A percentile compares a stretch with the other conserved stretches of the same genome.
Evolutionary conservation across 1,284 basidiomycete genomes (phyloP).

Genomic region (Volvariella surrecta): DNA sequence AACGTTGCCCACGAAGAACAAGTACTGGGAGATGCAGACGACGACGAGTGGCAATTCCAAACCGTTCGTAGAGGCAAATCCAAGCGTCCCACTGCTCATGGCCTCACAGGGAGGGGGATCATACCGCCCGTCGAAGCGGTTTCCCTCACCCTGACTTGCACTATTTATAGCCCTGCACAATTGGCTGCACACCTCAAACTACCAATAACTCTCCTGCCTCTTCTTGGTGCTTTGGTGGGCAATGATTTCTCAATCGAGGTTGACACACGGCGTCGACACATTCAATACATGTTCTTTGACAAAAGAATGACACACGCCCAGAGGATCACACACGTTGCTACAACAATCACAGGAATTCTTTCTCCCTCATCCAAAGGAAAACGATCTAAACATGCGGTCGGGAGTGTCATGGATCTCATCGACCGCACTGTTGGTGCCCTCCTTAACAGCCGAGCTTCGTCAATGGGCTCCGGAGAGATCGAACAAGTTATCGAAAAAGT

Average conservation of each 20-base stretch:
- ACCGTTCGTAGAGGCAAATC: conserved; percentile 39
- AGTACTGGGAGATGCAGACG: conserved; percentile 21
- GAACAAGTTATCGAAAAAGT: conserved; percentile 58
- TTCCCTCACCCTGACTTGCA: conserved; percentile 42
- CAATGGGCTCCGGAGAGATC: conserved; percentile 50
- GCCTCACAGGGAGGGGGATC: conserved; percentile 33
- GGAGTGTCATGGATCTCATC: conserved; percentile 69
- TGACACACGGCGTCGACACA: conserved; percentile 32
- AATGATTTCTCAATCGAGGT: conserved; percentile 70
- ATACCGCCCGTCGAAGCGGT: conserved; percentile 43
- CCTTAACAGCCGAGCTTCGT: conserved; percentile 37
- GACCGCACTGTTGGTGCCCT: conserved; percentile 53
- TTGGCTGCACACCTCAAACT: conserved; percentile 64
- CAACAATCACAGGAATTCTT: conserved; percentile 44
- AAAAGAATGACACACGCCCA: conserved; percentile 42
- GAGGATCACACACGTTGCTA: conserved; percentile 51
- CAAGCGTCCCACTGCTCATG: conserved; percentile 22
- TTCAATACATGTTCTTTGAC: conserved; percentile 64
- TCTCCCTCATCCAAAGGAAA: conserved; percentile 34
- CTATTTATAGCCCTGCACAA: conserved; percentile 52
- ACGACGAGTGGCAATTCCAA: conserved; percentile 53
- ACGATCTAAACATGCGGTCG: conserved; percentile 44
- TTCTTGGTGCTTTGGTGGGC: conserved; percentile 80
- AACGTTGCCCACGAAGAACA: conserved; percentile 21
- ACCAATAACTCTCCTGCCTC: conserved; percentile 66